Base-by-base conservation (phyloP, 2,329 filamentous ascomycete genomes). In the Epichloe coenophiala region DNA sequence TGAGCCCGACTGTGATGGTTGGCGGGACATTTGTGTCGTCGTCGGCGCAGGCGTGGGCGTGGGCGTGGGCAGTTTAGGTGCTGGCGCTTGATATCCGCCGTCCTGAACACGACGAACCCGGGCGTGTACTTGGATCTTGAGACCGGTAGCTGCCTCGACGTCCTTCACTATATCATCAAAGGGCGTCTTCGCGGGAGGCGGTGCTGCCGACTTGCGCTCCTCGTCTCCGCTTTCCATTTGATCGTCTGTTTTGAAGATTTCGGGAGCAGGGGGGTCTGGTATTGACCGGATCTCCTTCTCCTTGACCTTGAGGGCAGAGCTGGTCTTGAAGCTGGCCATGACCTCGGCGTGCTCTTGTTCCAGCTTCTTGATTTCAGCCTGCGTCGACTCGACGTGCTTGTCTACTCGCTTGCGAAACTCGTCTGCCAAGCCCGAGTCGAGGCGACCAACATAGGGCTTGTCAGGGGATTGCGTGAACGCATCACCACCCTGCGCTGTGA, bases 331-430 rank as follows among this genome's bases (percentile, higher is more conserved):
- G 56, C 83, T 84, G 23, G 81, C 80, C 69, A 97, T 77, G 51
- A 83, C 78, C 60, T 80, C 81, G 3, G 80, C 82, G 64, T 98
- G 91, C 31, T 84, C 80, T 36, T 78, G 78, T 66, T 88, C 88
- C 78, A 97, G 83, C 58, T 80, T 82, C 58, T 90, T 85, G 50
- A 97, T 88, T 60, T 97, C 90, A 1, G 80, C 80, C 54, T 86
- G 80, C 47, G 87, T 85, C 31, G 85, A 78, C 8, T 79, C 76
- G 11, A 93, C 76, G 61, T 86, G 84, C 45, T 84, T 79, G 21
- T 78, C 71, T 2, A 90, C 86, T 37, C 89, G 81, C 61, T 85
- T 84, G 51, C 85, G 82, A 65, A 97, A 96, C 58, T 93, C 84
- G 43, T 88, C 83, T 1, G 90, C 80, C 60, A 91, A 80, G n/a